Evolutionary conservation across 2,329 filamentous ascomycete species (phyloP), one percentile per base, ranked within the genome.

Genomic region (Dryadomyces sulphureus): DNA sequence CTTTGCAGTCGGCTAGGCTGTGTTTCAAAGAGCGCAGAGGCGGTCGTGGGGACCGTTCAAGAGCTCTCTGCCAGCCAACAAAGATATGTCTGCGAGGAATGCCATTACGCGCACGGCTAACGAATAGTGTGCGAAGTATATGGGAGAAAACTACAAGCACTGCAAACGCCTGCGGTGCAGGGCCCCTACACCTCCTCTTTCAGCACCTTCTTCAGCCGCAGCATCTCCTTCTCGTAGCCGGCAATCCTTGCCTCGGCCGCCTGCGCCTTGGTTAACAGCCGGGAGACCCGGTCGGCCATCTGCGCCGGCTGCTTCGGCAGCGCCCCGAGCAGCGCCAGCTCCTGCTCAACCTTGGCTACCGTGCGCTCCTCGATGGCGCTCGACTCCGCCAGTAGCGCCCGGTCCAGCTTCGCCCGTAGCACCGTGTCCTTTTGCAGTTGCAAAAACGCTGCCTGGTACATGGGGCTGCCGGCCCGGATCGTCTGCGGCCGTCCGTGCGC

Each of bases 371-470:
- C 86, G 3, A 77, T 72, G 55, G 80, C 80, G 21, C 79, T 76
- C 47, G 84, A 65, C 58, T 90, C 80, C 0, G 68, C 70, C 20
- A 93, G 56, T 17, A 88, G 69, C 1, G 76, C 74, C 11, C 93
- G 66, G 56, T 87, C 81, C 60, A 95, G 75, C 52, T 80, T 77
- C 32, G 83, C 81, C 38, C 72, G 71, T 38, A 95, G 68, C 1
- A 87, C 85, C 7, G 71, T 68, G 58, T 95, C 89, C 40, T 75
- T 65, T 0, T 79, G 72, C 34, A 95, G 65, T 34, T 75, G 69
- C 49, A 73, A 71, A 65, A 96, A 96, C 0, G 89, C 89, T 1
- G 89, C 79, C 48, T 80, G 77, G 62, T 90, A 93, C 22, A 96
- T 82, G 0, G 90, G 89, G 57, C 85, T 87, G 20, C 88, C 88